A percentile compares a stretch with the other conserved stretches of the same genome.
Evolutionary conservation across 306 rosid species (phyloP).

Genomic region (Lathyrus oleraceus): DNA sequence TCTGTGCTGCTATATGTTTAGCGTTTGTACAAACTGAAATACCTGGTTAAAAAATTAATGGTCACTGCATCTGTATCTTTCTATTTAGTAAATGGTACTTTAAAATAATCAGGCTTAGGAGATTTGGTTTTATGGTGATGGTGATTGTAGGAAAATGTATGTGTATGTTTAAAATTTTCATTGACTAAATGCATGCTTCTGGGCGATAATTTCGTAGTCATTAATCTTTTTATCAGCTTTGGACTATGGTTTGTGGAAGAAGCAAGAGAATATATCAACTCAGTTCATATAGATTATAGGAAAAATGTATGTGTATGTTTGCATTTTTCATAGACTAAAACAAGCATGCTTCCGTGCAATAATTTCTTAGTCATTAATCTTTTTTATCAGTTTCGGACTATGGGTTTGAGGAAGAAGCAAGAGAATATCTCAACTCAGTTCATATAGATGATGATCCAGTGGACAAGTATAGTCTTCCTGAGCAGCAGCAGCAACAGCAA

Average conservation of each 20-base stretch:
- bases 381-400: conserved; percentile 30
- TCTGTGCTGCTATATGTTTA: not conserved
- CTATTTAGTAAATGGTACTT: not conserved
- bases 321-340: no score
- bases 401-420: conserved; percentile 80
- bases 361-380: no score
- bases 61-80: not conserved
- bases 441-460: conserved; percentile 82
- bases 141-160: not conserved
- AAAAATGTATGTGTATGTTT: no score
- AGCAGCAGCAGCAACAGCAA: conserved; percentile 69
- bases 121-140: conserved; percentile 2
- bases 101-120: not conserved
- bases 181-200: not conserved
- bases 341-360: no score
- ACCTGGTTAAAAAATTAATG: conserved; percentile 5
- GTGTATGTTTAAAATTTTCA: not conserved
- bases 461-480: conserved; percentile 86
- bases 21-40: not conserved
- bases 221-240: conserved; percentile 48
- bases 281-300: conserved; percentile 58
- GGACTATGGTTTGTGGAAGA: conserved; percentile 82
- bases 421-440: conserved; percentile 67
- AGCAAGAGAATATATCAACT: conserved; percentile 65
- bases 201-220: not conserved